Conservation (phyloP, 768 basidiomycete species). For the Boletus vermiculosoides region DNA sequence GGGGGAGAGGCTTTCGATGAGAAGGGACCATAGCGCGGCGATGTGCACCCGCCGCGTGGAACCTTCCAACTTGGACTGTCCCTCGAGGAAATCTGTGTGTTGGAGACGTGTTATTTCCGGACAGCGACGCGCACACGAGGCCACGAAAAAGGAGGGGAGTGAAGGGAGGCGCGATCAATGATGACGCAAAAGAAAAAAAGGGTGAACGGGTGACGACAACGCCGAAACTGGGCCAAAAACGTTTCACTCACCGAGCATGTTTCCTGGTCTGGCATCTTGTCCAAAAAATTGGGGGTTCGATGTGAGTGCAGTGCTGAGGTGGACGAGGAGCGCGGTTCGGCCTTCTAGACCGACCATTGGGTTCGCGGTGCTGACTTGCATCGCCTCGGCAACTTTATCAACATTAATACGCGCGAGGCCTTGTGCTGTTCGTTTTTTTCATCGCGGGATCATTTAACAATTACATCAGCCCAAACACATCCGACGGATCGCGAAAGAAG, state of each 20-base stretch:
- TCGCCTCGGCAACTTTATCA: slow-evolving; percentile 56
- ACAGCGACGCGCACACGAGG: not conserved
- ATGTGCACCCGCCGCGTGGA: slow-evolving; percentile 58
- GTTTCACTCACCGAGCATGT: slow-evolving; percentile 64
- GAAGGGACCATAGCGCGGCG: slow-evolving; percentile 73
- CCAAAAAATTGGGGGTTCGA: slow-evolving; percentile 71
- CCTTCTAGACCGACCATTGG: slow-evolving; percentile 92
- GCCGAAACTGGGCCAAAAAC: not conserved
- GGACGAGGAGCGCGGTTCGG: slow-evolving; percentile 71
- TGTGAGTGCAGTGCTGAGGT: slow-evolving; percentile 69
- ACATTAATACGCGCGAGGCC: slow-evolving; percentile 66
- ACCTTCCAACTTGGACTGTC: slow-evolving; percentile 46
- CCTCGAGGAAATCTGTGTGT: slow-evolving; percentile 63
- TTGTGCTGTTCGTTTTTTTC: slow-evolving; percentile 47
- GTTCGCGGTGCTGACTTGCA: slow-evolving; percentile 79
- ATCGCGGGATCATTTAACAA: slow-evolving; percentile 1
- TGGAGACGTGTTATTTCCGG: not conserved
- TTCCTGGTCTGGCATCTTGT: slow-evolving; percentile 70
- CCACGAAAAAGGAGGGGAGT: not conserved
- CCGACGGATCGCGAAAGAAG: not conserved
- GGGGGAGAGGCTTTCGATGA: slow-evolving; percentile 78
- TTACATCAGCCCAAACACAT: slow-evolving; percentile 12
- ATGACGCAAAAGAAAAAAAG: not conserved
- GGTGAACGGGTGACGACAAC: not conserved
- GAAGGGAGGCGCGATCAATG: not conserved